A percentile compares a stretch with the other conserved stretches of the same genome.
phyloP scores from a whole-genome alignment of 805 yeast species.

The Saturnispora diversa region DNA sequence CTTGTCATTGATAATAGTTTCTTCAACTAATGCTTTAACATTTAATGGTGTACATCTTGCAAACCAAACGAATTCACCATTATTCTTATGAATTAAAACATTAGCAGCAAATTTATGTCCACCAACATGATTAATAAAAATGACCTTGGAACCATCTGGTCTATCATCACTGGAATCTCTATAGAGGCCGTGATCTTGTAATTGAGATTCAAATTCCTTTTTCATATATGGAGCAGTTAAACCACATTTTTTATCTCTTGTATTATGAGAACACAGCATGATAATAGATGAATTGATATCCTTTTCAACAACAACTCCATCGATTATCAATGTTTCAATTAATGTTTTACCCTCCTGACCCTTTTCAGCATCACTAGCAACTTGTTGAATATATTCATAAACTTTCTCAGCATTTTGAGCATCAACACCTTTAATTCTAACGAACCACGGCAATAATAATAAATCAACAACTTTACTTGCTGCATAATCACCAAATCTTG shows the following conservation, averaged over 20 bases:
- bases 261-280: conserved; percentile 79
- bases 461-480: conserved; percentile 47
- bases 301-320: conserved; percentile 31
- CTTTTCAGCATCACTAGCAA: conserved; percentile 25
- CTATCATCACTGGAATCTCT: conserved; percentile 73
- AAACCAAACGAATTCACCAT: conserved; percentile 79
- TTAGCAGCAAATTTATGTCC: conserved; percentile 95
- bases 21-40: conserved; percentile 64
- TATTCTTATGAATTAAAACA: conserved; percentile 62
- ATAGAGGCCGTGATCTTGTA: conserved; percentile 62
- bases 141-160: conserved; percentile 65
- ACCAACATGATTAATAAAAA: conserved; percentile 80
- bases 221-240: conserved; percentile 87
- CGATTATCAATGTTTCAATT: conserved; percentile 16
- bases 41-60: conserved; percentile 79
- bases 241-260: conserved; percentile 91
- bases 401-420: conserved; percentile 37
- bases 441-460: conserved; percentile 63
- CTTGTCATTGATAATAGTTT: conserved; percentile 58
- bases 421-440: conserved; percentile 52
- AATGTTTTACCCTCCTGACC: conserved; percentile 14
- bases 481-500: conserved; percentile 27
- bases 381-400: conserved; percentile 37
- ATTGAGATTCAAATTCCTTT: conserved; percentile 62
- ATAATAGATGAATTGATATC: conserved; percentile 42